Base-by-base conservation (phyloP, 2,329 filamentous ascomycete species). In the Aspergillus brunneoviolaceus region DNA sequence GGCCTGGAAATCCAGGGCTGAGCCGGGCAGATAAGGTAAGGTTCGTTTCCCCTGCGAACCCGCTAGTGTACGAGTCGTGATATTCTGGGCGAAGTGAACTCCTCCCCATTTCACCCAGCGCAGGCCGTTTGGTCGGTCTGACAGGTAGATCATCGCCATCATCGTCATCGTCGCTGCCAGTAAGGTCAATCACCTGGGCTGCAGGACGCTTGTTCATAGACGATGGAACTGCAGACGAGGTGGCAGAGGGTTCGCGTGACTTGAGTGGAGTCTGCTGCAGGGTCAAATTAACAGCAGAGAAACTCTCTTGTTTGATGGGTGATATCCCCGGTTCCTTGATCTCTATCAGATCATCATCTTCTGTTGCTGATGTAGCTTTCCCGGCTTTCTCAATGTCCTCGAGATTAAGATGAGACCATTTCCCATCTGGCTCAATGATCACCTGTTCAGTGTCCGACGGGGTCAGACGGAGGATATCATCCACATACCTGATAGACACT, bases 391-490 rank as follows among this genome's bases (percentile, higher is more conserved):
- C 69, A 27, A 76, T 67, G n/a, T 78, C 77, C 21, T 75, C 73
- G 33, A 80, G 76, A 35, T 75, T 79, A 48, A 77, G 77, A 51
- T 76, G 74, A 25, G 82, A 80, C 95, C 95, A 99, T 66, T 83
- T 81, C 2, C 94, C 95, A 65, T 92, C 84, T 1, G 94, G 92
- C 69, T 98, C 91, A 48, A 99, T 91, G 1, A 89, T 93, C 27
- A 98, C 92, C 67, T 96, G 90, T 59, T 97, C 92, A 0, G 89
- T 81, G 21, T 85, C 87, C 47, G 81, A 82, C 0, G 87, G 78
- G 0, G 94, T 96, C 35, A 85, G 87, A 58, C 85, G 81, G 27
- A 99, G 79, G 57, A 99, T 97, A 64, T 96, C 90, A 70, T 89
- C 87, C 16, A 96, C 92, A 72, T 96, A 96, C 70, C 89, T 91